phyloP scores from a whole-genome alignment of 495 filamentous ascomycete genomes.

The Penicillium tannophilum region DNA sequence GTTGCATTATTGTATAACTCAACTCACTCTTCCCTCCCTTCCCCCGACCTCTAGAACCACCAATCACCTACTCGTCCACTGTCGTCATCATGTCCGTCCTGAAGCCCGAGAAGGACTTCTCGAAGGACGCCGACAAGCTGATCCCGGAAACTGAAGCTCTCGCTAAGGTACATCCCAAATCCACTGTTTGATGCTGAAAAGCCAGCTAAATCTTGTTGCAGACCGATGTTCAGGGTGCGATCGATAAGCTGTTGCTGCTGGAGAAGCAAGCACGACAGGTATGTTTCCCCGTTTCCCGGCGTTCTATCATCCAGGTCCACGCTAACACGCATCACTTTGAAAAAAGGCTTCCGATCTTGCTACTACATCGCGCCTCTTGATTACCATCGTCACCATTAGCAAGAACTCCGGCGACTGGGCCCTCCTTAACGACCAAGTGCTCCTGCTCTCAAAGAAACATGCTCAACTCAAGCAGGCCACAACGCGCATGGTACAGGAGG shows the following conservation, averaged over 20 bases:
- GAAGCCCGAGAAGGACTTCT: conserved; percentile 76
- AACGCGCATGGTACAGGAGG: conserved; percentile 97
- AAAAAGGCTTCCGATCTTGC: conserved; percentile 87
- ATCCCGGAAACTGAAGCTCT: conserved; percentile 86
- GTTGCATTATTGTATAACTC: conserved; percentile 2
- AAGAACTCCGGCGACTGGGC: conserved; percentile 91
- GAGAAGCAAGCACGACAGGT: conserved; percentile 98
- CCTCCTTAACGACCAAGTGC: conserved; percentile 92
- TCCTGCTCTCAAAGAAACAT: conserved; percentile 98
- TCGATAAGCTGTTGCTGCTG: conserved; percentile 86
- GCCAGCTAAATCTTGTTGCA: conserved; percentile 32
- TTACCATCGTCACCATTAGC: conserved; percentile 89
- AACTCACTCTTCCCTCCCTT: neutral
- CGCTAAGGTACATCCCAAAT: conserved; percentile 65
- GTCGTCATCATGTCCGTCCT: conserved; percentile 60
- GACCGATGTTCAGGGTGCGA: conserved; percentile 78
- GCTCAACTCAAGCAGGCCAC: conserved; percentile 98
- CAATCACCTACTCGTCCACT: conserved; percentile 13
- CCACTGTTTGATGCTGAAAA: neutral
- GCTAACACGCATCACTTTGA: conserved; percentile 9
- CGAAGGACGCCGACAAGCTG: conserved; percentile 88
- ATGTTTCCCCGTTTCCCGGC: conserved; percentile 21
- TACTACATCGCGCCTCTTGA: conserved; percentile 84
- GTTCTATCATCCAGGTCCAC: neutral
- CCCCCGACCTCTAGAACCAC: neutral